Base-by-base conservation (phyloP, 768 basidiomycete genomes). In the Hygrocybe punicea region DNA sequence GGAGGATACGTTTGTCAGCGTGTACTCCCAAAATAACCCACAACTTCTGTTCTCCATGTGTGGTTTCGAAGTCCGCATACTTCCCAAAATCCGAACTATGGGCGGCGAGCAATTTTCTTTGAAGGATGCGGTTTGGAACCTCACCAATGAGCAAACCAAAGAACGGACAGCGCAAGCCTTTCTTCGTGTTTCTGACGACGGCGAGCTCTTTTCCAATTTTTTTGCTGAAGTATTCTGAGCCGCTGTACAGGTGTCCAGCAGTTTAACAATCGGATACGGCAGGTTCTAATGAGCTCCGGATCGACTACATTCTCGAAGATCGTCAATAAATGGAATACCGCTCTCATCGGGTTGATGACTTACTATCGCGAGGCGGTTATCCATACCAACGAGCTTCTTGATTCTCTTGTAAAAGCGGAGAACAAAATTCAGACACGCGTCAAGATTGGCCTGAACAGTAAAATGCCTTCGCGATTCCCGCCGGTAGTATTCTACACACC, bases 361-460 rank as follows among this genome's bases (percentile, higher is more conserved):
- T 98, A 98, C 74, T 96, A 96, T 71, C 91, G 95, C 58, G 95
- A 98, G 67, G 95, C 95, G 25, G 94, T 98, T 63, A 93, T 98
- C 53, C 93, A 97, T 71, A 98, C 96, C 42, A 93, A 94, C 65
- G 96, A 98, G 72, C 79, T 99, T 17, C 83, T 99, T 49, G 97
- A 98, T 69, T 84, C 93, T 0, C 80, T 98, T 39, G 97, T 99
- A 67, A 99, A 99, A 74, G 93, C 95, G 2, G 96, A 99, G 77
- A 98, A 98, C 83, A 98, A 98, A 80, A 96, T 98, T 47, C 97
- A 99, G 74, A 98, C 95, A 3, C 92, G 97, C 75, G 96, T 99
- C 67, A 98, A 98, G 82, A 98, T 99, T 60, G 97, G 96, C n/a
- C 69, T 97, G 63, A 97, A 98, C 81, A 92, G 90, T 72, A 97